phyloP scores from a whole-genome alignment of 331 rosid genomes.

The Malus hybrid region DNA sequence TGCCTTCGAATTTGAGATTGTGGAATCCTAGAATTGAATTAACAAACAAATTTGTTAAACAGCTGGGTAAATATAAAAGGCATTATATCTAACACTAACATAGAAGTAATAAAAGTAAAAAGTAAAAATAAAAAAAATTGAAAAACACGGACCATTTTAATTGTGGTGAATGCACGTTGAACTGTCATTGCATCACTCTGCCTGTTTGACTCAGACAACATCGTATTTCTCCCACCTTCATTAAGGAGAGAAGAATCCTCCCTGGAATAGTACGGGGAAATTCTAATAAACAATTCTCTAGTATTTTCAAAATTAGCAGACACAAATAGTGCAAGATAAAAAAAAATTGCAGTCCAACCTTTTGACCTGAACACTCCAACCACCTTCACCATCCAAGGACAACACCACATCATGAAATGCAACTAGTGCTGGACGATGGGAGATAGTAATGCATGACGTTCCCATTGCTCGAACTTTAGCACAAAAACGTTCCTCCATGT shows the following conservation, averaged over 20 bases:
- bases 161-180: slow-evolving; percentile 70
- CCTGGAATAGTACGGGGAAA: slow-evolving; percentile 42
- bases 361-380: slow-evolving; percentile 83
- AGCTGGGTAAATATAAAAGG: neutral
- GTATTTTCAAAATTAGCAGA: neutral
- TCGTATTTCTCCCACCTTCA: slow-evolving; percentile 37
- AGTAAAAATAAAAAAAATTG: neutral
- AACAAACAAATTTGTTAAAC: neutral
- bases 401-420: slow-evolving; percentile 95
- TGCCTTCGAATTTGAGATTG: slow-evolving; percentile 39
- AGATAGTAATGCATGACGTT: slow-evolving; percentile 98
- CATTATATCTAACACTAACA: neutral
- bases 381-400: slow-evolving; percentile 98
- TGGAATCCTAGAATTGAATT: slow-evolving; percentile 46
- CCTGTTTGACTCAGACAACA: slow-evolving; percentile 53
- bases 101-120: neutral
- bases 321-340: neutral
- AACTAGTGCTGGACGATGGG: slow-evolving; percentile 97
- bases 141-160: slow-evolving; percentile 46
- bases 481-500: slow-evolving; percentile 99
- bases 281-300: neutral
- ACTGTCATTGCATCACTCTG: slow-evolving; percentile 85
- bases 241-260: slow-evolving; percentile 47
- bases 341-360: slow-evolving; percentile 43
- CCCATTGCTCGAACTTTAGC: slow-evolving; percentile 98